Percentiles rank a stretch among this genome's conserved stretches.
These are phyloP conservation scores for Vigna unguiculata DNA, from an alignment of 306 rosid genomes.

Conservation along the genomic window DNA sequence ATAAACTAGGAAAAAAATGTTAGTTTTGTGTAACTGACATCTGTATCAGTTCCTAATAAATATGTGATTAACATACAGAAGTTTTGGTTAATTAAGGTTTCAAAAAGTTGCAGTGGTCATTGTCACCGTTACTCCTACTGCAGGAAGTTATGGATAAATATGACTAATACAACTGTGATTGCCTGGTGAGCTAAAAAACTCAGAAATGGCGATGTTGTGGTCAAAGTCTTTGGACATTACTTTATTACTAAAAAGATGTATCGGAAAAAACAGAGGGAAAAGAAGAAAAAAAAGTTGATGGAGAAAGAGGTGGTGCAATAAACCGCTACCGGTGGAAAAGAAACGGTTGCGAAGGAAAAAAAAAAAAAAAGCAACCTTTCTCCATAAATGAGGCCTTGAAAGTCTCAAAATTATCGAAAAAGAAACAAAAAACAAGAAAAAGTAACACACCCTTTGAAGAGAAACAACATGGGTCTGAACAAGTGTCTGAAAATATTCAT, in stretches of 20 bases:
- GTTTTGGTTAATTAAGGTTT: slow-evolving; percentile 9
- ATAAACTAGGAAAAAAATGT: not conserved
- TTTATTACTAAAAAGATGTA: not conserved
- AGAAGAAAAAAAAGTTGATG: not conserved
- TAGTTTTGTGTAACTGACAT: slow-evolving; percentile 38
- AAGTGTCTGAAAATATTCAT: not conserved
- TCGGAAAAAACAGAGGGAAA: not conserved
- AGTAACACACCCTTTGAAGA: not conserved
- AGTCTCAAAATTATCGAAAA: slow-evolving; percentile 47
- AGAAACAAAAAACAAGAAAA: slow-evolving; percentile 45
- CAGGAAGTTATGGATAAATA: not conserved
- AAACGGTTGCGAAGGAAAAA: not conserved
- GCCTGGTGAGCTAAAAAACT: not conserved
- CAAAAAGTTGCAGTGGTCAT: not conserved
- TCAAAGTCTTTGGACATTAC: too few relatives aligned
- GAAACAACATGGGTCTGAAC: not conserved
- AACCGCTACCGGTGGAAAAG: slow-evolving; percentile 38
- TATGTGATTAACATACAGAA: slow-evolving; percentile 14
- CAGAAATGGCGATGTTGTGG: too few relatives aligned
- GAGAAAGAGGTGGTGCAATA: slow-evolving; percentile 44
- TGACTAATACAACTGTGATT: not conserved
- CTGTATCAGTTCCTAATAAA: slow-evolving; percentile 36
- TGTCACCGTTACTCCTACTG: not conserved
- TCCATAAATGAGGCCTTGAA: slow-evolving; percentile 29
- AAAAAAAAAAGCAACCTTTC: not conserved